These are phyloP conservation scores for Aotearoamyces nothofagi DNA, from an alignment of 2,329 filamentous ascomycete species.

Conservation along the genomic window DNA sequence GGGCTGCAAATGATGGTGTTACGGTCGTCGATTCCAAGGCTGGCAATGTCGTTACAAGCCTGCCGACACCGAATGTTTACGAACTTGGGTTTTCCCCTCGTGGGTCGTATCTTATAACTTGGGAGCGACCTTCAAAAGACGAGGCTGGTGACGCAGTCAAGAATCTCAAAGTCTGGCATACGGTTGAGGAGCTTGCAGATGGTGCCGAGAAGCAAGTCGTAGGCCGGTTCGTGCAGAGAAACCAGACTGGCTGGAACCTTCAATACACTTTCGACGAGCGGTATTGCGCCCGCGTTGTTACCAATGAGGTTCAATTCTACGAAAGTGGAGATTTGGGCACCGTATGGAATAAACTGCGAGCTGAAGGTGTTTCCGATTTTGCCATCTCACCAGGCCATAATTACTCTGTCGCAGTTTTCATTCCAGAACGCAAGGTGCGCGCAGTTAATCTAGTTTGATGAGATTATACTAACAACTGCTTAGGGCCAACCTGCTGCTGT, in stretches of 20 bases:
- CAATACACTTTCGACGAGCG: conserved; percentile 92
- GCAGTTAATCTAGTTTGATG: conserved; percentile 1
- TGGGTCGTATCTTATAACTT: conserved; percentile 89
- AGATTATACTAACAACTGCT: conserved; percentile 10
- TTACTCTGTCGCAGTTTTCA: conserved; percentile 85
- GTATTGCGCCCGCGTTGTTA: conserved; percentile 84
- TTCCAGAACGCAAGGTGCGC: conserved; percentile 83
- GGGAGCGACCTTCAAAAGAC: conserved; percentile 88
- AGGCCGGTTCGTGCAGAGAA: conserved; percentile 89
- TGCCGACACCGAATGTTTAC: conserved; percentile 74
- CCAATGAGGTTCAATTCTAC: conserved; percentile 97
- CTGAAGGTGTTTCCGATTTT: conserved; percentile 83
- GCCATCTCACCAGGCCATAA: conserved; percentile 79
- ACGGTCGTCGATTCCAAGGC: conserved; percentile 68
- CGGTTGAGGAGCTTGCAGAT: conserved; percentile 51
- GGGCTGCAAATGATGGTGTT: conserved; percentile 79
- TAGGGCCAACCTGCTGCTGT: conserved; percentile 87
- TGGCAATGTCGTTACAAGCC: conserved; percentile 58
- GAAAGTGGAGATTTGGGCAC: conserved; percentile 71
- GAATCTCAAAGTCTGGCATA: conserved; percentile 95
- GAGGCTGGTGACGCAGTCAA: conserved; percentile 85
- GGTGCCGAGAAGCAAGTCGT: conserved; percentile 56
- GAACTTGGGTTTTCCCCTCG: conserved; percentile 88
- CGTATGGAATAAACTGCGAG: conserved; percentile 90
- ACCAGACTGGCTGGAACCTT: conserved; percentile 89